A percentile compares a stretch with the other conserved stretches of the same genome.
Evolutionary conservation across 2,329 filamentous ascomycete species (phyloP).

Genomic region (Aspergillus versicolor): DNA sequence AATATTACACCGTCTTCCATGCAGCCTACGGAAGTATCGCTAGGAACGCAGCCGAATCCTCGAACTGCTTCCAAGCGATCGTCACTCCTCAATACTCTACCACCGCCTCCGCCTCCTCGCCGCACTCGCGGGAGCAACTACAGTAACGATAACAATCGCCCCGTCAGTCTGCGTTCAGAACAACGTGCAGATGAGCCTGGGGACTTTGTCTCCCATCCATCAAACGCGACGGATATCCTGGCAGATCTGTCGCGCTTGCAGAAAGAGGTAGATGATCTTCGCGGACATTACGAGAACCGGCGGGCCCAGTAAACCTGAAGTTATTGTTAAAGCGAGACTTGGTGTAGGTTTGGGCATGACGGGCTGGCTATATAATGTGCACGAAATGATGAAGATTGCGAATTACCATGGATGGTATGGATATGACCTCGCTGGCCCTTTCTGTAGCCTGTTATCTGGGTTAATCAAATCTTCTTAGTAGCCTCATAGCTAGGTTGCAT

Average conservation of each 20-base stretch:
- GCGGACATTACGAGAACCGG: conserved; percentile 39
- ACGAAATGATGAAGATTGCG: conserved; percentile 6
- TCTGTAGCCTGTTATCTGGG: not conserved
- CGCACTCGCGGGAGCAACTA: conserved; percentile 44
- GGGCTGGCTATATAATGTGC: conserved; percentile 8
- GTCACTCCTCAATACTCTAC: conserved; percentile 28
- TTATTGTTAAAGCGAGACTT: not conserved
- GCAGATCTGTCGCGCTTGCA: conserved; percentile 71
- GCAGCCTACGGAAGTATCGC: not conserved
- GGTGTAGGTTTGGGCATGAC: not conserved
- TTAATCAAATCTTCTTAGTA: not conserved
- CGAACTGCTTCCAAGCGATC: conserved; percentile 30
- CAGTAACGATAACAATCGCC: conserved; percentile 30
- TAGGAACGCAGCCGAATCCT: conserved; percentile 18
- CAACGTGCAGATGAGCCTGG: conserved; percentile 11
- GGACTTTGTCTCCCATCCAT: conserved; percentile 35
- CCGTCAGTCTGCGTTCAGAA: conserved; percentile 16
- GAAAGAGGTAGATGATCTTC: conserved; percentile 67
- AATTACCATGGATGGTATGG: not conserved
- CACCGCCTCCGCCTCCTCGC: conserved; percentile 49
- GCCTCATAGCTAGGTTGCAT: not conserved
- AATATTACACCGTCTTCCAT: conserved; percentile 7
- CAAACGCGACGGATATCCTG: conserved; percentile 60
- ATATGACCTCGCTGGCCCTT: not conserved
- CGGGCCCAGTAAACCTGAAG: conserved; percentile 25